Conservation (phyloP, 257 asterid species). For the Agastache rugosa region DNA sequence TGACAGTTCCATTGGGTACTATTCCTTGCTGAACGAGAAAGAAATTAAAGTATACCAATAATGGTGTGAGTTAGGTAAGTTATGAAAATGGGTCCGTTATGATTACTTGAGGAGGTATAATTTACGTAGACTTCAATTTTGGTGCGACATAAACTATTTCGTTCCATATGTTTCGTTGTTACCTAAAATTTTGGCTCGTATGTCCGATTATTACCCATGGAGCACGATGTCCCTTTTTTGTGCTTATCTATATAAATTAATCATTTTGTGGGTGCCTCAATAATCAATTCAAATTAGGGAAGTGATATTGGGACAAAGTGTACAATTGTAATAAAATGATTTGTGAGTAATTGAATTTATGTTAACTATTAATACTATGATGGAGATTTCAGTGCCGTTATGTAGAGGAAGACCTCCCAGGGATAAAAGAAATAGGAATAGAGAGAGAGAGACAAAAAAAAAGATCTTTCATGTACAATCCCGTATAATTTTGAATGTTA, state of each 20-base stretch:
- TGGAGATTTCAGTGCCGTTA: too few species aligned
- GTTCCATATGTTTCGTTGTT: not conserved
- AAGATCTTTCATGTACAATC: too few species aligned
- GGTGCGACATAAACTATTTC: not conserved
- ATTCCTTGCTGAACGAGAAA: too few species aligned
- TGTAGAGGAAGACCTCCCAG: too few species aligned
- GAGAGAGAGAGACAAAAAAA: too few species aligned
- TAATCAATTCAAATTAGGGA: not conserved
- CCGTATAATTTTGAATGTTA: too few species aligned
- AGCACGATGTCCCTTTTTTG: not conserved
- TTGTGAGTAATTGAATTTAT: too few species aligned
- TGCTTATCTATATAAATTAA: not conserved
- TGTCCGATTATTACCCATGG: not conserved
- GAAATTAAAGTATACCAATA: not conserved
- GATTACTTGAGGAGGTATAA: constrained; percentile 11
- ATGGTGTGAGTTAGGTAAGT: constrained; percentile 22
- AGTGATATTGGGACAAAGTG: too few species aligned
- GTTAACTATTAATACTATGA: too few species aligned
- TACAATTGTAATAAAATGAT: too few species aligned
- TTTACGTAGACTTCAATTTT: constrained; percentile 12
- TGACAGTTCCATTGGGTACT: too few species aligned
- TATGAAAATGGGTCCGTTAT: constrained; percentile 9
- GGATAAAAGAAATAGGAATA: too few species aligned
- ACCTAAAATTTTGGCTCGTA: constrained; percentile 1
- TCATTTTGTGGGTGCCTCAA: not conserved